phyloP scores from a whole-genome alignment of 208 protist species.

The Phytomonas francai region DNA sequence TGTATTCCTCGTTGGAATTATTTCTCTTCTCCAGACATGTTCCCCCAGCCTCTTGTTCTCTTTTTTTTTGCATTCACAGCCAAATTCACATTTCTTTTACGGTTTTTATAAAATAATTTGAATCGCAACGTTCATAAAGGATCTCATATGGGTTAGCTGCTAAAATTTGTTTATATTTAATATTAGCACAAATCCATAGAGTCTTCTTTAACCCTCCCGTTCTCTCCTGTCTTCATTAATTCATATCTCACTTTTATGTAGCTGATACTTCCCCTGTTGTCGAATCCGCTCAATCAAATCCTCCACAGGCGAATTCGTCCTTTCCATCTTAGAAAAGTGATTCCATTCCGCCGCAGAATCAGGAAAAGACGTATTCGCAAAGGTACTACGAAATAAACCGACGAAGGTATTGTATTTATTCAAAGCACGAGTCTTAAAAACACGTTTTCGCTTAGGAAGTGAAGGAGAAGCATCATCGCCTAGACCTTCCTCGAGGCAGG shows the following conservation, averaged over 20 bases:
- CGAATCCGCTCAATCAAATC: slow-evolving; percentile 15
- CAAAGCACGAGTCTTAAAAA: neutral
- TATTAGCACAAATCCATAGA: too few relatives aligned
- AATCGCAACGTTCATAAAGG: too few relatives aligned
- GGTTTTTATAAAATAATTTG: neutral
- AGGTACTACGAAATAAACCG: slow-evolving; percentile 24
- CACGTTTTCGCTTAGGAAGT: neutral
- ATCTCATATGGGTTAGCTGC: too few relatives aligned
- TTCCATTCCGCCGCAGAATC: slow-evolving; percentile 32
- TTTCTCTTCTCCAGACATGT: too few relatives aligned
- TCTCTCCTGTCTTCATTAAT: neutral
- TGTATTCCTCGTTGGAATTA: too few relatives aligned
- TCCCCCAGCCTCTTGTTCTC: neutral
- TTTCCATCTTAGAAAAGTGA: slow-evolving; percentile 8
- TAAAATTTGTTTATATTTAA: too few relatives aligned
- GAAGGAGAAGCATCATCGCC: neutral
- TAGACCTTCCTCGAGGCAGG: neutral
- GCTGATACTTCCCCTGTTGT: slow-evolving; percentile 11
- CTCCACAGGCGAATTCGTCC: slow-evolving; percentile 8
- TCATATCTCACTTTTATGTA: neutral
- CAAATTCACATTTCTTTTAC: neutral
- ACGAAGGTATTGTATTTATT: slow-evolving; percentile 29
- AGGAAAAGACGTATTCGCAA: slow-evolving; percentile 25
- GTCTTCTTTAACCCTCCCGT: too few relatives aligned
- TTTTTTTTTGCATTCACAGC: neutral